A percentile compares a stretch with the other conserved stretches of the same genome.
These are phyloP conservation scores for Penicillium herquei DNA, from an alignment of 495 filamentous ascomycete genomes.

Conservation along the genomic window DNA sequence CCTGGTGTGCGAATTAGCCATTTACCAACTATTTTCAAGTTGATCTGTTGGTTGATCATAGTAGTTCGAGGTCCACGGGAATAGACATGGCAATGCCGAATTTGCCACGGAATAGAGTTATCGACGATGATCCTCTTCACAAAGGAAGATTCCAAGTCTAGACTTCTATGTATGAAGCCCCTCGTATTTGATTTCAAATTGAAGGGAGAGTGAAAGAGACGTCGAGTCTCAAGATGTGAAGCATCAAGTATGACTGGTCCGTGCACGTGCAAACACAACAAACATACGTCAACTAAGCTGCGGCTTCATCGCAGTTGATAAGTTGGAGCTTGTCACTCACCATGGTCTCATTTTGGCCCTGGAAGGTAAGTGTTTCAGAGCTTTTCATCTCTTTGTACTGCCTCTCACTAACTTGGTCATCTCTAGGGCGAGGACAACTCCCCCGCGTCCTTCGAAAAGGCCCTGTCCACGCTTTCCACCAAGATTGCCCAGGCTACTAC, in stretches of 20 bases:
- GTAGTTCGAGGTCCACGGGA: too few species aligned
- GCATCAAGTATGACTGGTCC: not conserved
- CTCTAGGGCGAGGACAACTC: slow-evolving; percentile 75
- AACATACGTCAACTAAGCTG: slow-evolving; percentile 2
- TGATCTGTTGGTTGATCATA: too few species aligned
- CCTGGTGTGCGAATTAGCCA: too few species aligned
- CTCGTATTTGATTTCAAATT: too few species aligned
- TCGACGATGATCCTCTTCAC: too few species aligned
- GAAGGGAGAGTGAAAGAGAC: too few species aligned
- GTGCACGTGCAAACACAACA: not conserved
- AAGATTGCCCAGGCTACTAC: slow-evolving; percentile 74
- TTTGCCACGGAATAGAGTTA: too few species aligned
- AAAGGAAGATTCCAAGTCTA: too few species aligned
- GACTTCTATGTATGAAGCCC: too few species aligned
- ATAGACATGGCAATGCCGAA: too few species aligned
- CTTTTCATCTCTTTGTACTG: not conserved
- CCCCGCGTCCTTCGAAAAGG: slow-evolving; percentile 89
- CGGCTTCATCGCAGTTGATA: not conserved
- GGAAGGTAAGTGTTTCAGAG: slow-evolving; percentile 52
- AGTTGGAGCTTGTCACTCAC: slow-evolving; percentile 21
- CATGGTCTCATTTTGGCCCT: slow-evolving; percentile 87
- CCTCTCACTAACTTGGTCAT: slow-evolving; percentile 7
- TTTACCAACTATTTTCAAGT: too few species aligned
- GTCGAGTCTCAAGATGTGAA: not conserved
- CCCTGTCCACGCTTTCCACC: slow-evolving; percentile 71